Base-by-base conservation (phyloP, 148 eudicot genomes). In the Camellia lanceoleosa region DNA sequence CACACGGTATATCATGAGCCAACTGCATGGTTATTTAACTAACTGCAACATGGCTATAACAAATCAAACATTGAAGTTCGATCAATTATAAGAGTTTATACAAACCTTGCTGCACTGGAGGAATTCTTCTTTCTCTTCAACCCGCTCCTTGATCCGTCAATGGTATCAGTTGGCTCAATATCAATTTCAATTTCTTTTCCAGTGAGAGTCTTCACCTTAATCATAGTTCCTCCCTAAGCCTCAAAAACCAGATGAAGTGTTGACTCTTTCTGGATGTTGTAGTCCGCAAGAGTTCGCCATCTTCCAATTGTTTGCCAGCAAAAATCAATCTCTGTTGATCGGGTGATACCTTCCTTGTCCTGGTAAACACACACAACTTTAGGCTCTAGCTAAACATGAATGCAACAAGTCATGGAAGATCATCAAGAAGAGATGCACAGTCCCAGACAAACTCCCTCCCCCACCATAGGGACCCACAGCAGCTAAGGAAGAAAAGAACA, bases 111-210 rank as follows among this genome's bases (percentile, higher is more conserved):
- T 89, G 89, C 16, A 89, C 91, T 3, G 91, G 89, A n/a, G 90
- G 90, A 71, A 89, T 89, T 54, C 92, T 86, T 89, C 90, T 54
- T 89, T 89, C 80, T 89, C 90, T 78, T 89, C 92, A 41, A 87
- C 92, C 63, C 92, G 75, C 58, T 89, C 92, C 78, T 89, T 89
- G 78, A 89, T 85, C 44, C 90, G 81, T 89, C 92, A 81, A 89
- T 89, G 56, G 92, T 89, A 79, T 89, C 90, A 54, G 87, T 89
- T n/a, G 92, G 92, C 74, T 89, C 92, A 18, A 89, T 89, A 69
- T 89, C 92, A 54, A 87, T 87, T 78, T 89, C 90, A 54, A 89
- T 87, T 56, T 89, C 90, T 69, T 89, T 89, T 15, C 92, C 90
- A 30, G 92, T 85, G 5, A 89, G 87, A n/a, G 92, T 89, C 80